A percentile compares a stretch with the other conserved stretches of the same genome.
phyloP scores from a whole-genome alignment of 2,329 filamentous ascomycete species.

The Pezizomycotina sp. region DNA sequence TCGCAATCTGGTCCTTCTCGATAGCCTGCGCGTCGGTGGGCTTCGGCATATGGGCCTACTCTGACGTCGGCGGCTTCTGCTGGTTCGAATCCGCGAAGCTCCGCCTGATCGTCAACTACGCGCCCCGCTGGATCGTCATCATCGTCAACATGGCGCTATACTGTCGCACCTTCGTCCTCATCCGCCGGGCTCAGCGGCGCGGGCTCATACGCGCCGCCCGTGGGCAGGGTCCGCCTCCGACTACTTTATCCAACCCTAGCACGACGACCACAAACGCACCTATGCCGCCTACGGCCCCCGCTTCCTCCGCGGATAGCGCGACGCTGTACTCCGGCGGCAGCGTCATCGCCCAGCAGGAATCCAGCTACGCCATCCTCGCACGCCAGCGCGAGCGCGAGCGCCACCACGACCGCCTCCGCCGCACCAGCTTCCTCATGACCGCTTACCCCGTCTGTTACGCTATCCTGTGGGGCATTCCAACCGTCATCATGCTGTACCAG shows the following conservation, averaged over 20 bases:
- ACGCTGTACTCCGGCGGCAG: background rate
- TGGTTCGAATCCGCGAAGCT: constrained; percentile 10
- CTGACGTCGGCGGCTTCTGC: no score
- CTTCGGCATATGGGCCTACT: no score
- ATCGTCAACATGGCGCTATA: constrained; percentile 8
- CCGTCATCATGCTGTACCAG: constrained; percentile 14
- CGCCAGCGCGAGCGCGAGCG: no score
- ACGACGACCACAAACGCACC: background rate
- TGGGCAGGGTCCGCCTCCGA: background rate
- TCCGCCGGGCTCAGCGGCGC: constrained; percentile 6
- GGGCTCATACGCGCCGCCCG: background rate
- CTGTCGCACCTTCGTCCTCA: constrained; percentile 7
- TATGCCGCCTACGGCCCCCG: background rate
- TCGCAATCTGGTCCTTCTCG: no score
- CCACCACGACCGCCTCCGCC: background rate
- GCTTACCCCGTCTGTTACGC: constrained; percentile 13
- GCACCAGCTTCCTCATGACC: constrained; percentile 2
- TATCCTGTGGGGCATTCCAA: constrained; percentile 14
- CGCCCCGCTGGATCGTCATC: constrained; percentile 16
- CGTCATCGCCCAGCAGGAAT: background rate
- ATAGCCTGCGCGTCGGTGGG: no score
- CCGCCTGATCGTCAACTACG: constrained; percentile 12
- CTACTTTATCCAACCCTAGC: background rate
- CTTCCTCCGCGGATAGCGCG: background rate
- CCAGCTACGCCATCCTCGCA: background rate